Percentiles rank a stretch among this genome's conserved stretches.
phyloP scores from a whole-genome alignment of 495 filamentous ascomycete genomes.

The Tuber microsphaerosporum region DNA sequence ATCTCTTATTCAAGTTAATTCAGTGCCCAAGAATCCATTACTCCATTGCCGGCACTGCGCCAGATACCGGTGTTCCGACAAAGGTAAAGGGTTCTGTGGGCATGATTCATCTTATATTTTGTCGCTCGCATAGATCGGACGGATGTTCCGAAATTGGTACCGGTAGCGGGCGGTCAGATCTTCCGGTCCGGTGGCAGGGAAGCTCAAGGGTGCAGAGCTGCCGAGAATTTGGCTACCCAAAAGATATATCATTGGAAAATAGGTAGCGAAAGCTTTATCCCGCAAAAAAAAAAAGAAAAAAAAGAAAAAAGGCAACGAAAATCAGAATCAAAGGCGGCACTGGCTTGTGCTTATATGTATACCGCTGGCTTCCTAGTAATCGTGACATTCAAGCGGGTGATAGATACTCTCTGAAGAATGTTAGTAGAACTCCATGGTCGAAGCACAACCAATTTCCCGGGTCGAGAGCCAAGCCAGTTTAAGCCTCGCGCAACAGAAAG shows the following conservation, averaged over 20 bases:
- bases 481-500: not conserved
- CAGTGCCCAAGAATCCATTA: not conserved
- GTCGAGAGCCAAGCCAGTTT: not conserved
- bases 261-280: not conserved
- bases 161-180: constrained; percentile 3
- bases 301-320: not conserved
- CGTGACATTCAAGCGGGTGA: not conserved
- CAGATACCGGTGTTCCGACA: not conserved
- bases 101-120: not conserved
- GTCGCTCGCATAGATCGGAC: not conserved
- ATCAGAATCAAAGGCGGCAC: not conserved
- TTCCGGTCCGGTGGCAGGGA: not conserved
- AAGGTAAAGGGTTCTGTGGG: not conserved
- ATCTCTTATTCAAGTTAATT: no score
- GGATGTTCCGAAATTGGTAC: not conserved
- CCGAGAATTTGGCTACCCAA: not conserved
- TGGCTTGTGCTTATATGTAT: not conserved
- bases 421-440: not conserved
- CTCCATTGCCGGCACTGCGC: not conserved
- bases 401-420: not conserved
- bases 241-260: not conserved
- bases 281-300: not conserved
- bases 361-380: not conserved
- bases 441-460: not conserved
- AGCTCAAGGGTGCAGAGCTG: not conserved